Base-by-base conservation (phyloP, 1,139 yeast species). In the Suhomyces taliae region DNA sequence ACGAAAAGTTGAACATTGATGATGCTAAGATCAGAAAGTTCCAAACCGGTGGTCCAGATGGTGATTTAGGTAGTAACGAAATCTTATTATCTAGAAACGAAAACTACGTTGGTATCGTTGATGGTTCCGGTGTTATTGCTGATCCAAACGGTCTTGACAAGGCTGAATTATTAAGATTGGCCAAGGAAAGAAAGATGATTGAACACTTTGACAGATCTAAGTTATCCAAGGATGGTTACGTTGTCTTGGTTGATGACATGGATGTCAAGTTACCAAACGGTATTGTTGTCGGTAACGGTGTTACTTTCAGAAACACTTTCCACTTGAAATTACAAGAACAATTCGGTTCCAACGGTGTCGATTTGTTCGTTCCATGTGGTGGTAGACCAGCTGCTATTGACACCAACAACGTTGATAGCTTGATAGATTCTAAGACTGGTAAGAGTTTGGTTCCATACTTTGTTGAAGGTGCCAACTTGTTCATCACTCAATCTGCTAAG, bases 31-130 rank as follows among this genome's bases (percentile, higher is more conserved):
- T 91, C 50, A 79, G 78, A 60, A 93, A 93, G 71, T 76, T 93
- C 64, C 99, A 93, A 74, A 93, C 98, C 48, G 99, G 98, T 70
- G 99, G 99, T 40, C 99, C 99, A 53, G 98, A 93, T 70, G 99
- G 99, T 62, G 99, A 93, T 69, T 79, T 93, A 61, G 99, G 99
- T 35, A 88, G 96, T 42, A 91, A 91, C 66, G 99, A 93, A 72
- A 93, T 93, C 60, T 76, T 89, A 57, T 78, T 91, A 52, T 89
- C 97, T 5, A 72, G 85, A 47, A 79, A 84, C 48, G 99, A 93
- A 70, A 79, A 74, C 47, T 93, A 93, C 64, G 86, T 90, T 55
- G 96, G 90, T 49, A 72, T 93, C 46, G 95, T 93, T 47, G 99
- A 93, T 69, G 99, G 99, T 26, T 87, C 96, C 8, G 99, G 99